phyloP scores from a whole-genome alignment of 169 alveolate genomes.

The Plasmodium vinckei region DNA sequence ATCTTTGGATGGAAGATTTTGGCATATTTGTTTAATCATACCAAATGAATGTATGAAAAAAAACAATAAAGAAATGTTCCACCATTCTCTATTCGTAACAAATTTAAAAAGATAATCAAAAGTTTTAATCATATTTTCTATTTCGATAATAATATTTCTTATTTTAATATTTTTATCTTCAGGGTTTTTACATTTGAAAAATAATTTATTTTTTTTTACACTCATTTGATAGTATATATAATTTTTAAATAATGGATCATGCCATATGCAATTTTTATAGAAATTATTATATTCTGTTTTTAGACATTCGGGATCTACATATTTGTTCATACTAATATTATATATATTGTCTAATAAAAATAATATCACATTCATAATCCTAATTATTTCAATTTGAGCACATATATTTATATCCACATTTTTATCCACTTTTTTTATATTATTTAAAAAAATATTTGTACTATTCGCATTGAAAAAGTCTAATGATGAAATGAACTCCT shows the following conservation, averaged over 20 bases:
- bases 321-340: neutral
- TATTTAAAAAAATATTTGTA: neutral
- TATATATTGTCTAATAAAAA: conserved; percentile 26
- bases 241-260: conserved; percentile 11
- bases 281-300: conserved; percentile 14
- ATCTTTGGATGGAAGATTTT: neutral
- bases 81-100: neutral
- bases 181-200: conserved; percentile 13
- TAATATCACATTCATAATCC: conserved; percentile 25
- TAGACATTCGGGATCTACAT: neutral
- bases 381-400: conserved; percentile 17
- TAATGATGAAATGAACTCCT: conserved; percentile 13
- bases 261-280: conserved; percentile 19
- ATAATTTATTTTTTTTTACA: conserved; percentile 51
- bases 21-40: conserved; percentile 20
- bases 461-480: neutral
- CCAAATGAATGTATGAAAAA: conserved; percentile 36
- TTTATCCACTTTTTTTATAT: neutral
- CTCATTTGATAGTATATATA: conserved; percentile 26
- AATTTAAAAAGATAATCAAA: conserved; percentile 23
- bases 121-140: conserved; percentile 40
- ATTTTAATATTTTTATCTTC: conserved; percentile 26
- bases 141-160: conserved; percentile 44
- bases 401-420: neutral
- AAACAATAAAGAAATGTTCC: conserved; percentile 28